Evolutionary conservation across 2,329 filamentous ascomycete genomes (phyloP).

Genomic region (Teratosphaeria zuluensis): DNA sequence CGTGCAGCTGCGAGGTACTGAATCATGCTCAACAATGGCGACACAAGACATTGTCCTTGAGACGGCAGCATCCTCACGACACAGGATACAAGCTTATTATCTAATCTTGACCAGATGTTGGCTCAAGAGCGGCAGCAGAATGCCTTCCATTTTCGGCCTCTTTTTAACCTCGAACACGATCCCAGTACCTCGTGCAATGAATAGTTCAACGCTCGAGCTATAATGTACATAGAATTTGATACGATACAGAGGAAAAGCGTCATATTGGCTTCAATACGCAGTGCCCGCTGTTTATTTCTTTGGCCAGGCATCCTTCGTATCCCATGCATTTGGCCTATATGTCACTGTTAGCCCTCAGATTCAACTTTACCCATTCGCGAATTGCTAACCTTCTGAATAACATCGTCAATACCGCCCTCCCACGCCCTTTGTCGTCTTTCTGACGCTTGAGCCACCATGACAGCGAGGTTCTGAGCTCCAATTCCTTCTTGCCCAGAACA

Average conservation of each 20-base stretch:
- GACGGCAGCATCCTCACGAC: too few relatives aligned
- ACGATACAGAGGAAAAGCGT: background rate
- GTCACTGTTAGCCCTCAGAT: slow-evolving; percentile 10
- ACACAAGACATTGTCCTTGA: too few relatives aligned
- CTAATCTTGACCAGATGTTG: too few relatives aligned
- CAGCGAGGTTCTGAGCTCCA: slow-evolving; percentile 23
- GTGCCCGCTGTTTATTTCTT: background rate
- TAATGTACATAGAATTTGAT: background rate
- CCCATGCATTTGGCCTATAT: slow-evolving; percentile 12
- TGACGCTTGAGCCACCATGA: slow-evolving; percentile 31
- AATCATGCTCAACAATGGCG: too few relatives aligned
- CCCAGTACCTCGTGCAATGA: too few relatives aligned
- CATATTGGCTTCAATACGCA: background rate
- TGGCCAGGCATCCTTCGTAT: background rate
- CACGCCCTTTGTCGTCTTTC: slow-evolving; percentile 27
- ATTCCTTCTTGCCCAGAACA: slow-evolving; percentile 18
- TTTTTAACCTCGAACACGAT: background rate
- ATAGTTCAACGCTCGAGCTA: background rate
- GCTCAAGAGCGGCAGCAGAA: too few relatives aligned
- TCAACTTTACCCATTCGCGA: slow-evolving; percentile 10
- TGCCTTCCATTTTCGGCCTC: background rate
- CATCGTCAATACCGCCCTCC: slow-evolving; percentile 22
- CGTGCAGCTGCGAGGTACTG: background rate
- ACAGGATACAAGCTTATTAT: too few relatives aligned
- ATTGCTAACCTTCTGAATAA: slow-evolving; percentile 25